These are phyloP conservation scores for Irpex lacteus DNA, from an alignment of 1,284 basidiomycete genomes.

Conservation along the genomic window DNA sequence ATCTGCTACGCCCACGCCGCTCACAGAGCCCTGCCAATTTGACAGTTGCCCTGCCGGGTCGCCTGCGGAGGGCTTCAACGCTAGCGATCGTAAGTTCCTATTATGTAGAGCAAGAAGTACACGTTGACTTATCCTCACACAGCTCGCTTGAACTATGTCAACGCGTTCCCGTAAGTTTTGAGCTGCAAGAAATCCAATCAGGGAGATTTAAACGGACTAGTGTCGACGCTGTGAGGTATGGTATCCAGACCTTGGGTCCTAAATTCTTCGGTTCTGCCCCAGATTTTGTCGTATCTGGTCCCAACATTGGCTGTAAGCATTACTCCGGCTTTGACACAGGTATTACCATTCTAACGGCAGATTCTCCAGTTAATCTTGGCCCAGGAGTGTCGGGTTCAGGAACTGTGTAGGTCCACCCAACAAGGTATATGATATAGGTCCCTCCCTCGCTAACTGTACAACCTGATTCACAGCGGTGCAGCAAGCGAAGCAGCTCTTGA, in stretches of 20 bases:
- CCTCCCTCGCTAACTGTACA: neutral
- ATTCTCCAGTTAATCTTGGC: constrained; percentile 36
- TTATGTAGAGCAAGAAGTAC: neutral
- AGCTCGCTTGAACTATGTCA: constrained; percentile 35
- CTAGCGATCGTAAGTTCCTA: constrained; percentile 34
- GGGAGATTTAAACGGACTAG: constrained; percentile 11
- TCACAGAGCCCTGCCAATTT: constrained; percentile 38
- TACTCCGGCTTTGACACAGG: neutral
- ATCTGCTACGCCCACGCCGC: constrained; percentile 19
- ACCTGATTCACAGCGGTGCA: constrained; percentile 38
- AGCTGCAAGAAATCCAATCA: constrained; percentile 23
- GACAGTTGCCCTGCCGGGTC: constrained; percentile 39
- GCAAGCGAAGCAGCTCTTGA: constrained; percentile 43
- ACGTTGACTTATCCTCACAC: neutral
- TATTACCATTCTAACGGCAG: neutral
- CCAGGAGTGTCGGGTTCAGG: constrained; percentile 33
- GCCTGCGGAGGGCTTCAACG: constrained; percentile 42
- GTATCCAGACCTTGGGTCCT: constrained; percentile 46
- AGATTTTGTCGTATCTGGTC: constrained; percentile 49
- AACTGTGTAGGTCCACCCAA: constrained; percentile 36
- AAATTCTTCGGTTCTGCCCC: constrained; percentile 41
- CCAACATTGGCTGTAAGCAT: constrained; percentile 42
- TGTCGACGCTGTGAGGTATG: constrained; percentile 44
- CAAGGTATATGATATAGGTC: neutral
- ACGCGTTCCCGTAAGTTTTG: constrained; percentile 29